Evolutionary conservation across 768 basidiomycete species (phyloP).

Genomic region (Collybiopsis confluens): DNA sequence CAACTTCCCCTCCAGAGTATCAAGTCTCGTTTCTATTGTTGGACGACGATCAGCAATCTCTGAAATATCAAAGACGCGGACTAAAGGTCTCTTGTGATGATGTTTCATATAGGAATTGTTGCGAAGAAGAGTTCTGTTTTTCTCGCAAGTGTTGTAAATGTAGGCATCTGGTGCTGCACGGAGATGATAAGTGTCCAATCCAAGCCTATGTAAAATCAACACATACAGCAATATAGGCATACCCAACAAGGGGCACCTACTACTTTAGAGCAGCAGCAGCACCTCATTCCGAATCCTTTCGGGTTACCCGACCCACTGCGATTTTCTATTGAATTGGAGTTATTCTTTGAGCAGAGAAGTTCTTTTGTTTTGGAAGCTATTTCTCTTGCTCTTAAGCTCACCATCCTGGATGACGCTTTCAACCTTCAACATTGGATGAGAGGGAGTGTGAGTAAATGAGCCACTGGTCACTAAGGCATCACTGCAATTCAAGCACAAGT

Average conservation of each 20-base stretch:
- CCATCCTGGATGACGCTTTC: neutral
- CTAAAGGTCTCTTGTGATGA: neutral
- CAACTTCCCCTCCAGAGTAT: neutral
- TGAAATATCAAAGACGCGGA: neutral
- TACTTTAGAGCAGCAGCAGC: constrained; percentile 1
- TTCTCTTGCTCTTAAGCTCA: neutral
- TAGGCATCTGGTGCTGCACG: neutral
- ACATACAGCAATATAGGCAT: constrained; percentile 1
- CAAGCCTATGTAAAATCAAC: neutral
- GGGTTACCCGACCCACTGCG: neutral
- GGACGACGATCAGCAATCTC: neutral
- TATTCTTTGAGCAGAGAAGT: neutral
- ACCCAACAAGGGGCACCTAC: constrained; percentile 2
- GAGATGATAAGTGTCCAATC: neutral
- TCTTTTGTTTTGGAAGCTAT: neutral
- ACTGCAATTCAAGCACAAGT: constrained; percentile 9
- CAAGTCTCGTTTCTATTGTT: neutral
- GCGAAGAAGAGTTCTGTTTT: neutral
- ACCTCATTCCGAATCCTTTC: neutral
- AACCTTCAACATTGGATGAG: constrained; percentile 1
- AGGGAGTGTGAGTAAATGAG: neutral
- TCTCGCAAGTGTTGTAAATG: neutral
- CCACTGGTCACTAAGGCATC: neutral
- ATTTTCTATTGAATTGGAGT: neutral
- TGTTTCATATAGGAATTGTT: neutral